Evolutionary conservation across 148 eudicot genomes (phyloP), one percentile per base, ranked within the genome.

Genomic region (Agrostemma githago): DNA sequence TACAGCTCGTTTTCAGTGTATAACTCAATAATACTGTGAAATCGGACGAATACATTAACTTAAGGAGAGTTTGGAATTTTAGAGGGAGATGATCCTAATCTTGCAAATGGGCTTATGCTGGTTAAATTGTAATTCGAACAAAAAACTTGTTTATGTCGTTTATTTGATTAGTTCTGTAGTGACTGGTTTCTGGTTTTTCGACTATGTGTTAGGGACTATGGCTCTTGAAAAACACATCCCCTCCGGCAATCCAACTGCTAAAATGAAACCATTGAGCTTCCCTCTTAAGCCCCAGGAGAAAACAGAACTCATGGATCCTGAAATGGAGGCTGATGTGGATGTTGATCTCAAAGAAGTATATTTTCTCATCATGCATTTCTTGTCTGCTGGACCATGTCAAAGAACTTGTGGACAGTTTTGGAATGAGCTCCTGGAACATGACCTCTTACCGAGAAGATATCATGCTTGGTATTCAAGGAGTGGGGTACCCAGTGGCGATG

Each of bases 371-470:
- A 95, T 95, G 99, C 99, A 95, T 86, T 95, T 95, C 71, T 85
- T 95, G 72, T 90, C 99, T 51, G 83, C 88, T 77, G 99, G 99
- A 68, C 99, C 99, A 34, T 95, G 99, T 79, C 97, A 89, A 78
- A 83, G 97, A 79, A 90, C 99, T 65, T 92, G 83, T 85, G 99
- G 97, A 74, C 99, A 95, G 79, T 86, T 95, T 69, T 95, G 99
- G 99, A 95, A 95, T 85, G 99, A 95, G 86, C 97, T 95, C 80
- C 90, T 95, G 79, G 96, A 95, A 79, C 96, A 95, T 78, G 87
- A 95, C 70, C 97, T 95, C 74, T 79, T 95, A 75, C 97, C 99
- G 69, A 86, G 99, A 92, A 85, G 99, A 78, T 95, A 87, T 78
- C 99, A 95, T 82, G 88, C 99, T 26, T 95, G 99, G 99, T 95